phyloP scores from a whole-genome alignment of 768 basidiomycete species.

The Russula sp. region DNA sequence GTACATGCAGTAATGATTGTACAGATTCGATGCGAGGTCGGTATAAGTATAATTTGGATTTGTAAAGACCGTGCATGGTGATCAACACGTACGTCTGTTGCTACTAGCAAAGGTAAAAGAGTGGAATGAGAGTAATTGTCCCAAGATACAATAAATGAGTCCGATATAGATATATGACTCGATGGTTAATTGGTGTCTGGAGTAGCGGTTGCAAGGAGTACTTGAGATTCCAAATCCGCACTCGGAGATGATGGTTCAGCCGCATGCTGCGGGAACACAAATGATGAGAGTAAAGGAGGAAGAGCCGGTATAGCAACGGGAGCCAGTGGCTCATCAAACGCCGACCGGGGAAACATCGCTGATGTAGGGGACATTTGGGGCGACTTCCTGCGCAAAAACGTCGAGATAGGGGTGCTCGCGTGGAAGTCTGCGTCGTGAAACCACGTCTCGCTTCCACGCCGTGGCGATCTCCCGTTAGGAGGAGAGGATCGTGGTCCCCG shows the following conservation, averaged over 20 bases:
- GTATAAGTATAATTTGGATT: not conserved
- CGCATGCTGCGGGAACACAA: constrained; percentile 21
- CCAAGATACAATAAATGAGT: not conserved
- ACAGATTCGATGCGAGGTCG: constrained; percentile 6
- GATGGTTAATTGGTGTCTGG: not conserved
- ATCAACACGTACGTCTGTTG: constrained; percentile 8
- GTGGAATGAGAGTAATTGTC: constrained; percentile 8
- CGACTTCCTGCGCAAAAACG: constrained; percentile 72
- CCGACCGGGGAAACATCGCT: constrained; percentile 30
- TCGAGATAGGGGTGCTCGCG: constrained; percentile 61
- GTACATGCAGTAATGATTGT: constrained; percentile 14
- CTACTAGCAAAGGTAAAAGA: not conserved
- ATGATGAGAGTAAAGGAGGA: constrained; percentile 40
- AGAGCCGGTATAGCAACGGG: constrained; percentile 62
- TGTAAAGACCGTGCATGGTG: constrained; percentile 9
- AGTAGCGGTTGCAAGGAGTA: not conserved
- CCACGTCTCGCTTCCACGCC: constrained; percentile 24
- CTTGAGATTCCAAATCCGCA: not conserved
- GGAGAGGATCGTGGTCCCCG: constrained; percentile 16
- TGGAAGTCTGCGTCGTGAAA: constrained; percentile 26
- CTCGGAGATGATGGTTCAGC: constrained; percentile 1
- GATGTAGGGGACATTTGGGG: constrained; percentile 59
- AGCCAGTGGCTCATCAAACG: constrained; percentile 31
- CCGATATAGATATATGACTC: not conserved
- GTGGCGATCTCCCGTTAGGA: constrained; percentile 11